Evolutionary conservation across 192 early-diverging fungal genomes (phyloP), one percentile per base, ranked within the genome.

Genomic region (Oehlia diaphana): DNA sequence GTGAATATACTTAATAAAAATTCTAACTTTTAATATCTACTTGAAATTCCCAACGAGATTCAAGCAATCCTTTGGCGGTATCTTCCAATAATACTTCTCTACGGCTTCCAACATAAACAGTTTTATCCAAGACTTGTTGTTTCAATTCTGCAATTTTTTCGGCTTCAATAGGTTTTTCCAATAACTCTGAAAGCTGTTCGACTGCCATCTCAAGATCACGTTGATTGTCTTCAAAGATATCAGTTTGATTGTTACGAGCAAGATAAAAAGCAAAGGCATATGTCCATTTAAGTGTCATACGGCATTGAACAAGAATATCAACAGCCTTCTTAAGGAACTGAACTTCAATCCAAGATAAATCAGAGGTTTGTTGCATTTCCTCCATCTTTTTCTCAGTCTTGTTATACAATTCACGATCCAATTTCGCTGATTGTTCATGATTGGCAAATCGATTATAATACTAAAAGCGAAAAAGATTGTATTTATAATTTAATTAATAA

Each of bases 381-480:
- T 96, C 95, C 96, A 99, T 99, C 84, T 96, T 96, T 75, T 90
- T 90, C 70, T 96, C 95, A 23, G 96, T 96, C 85, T 94, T 94
- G 64, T 90, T 88, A 73, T 93, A 92, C 44, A 96, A 82, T 49
- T 96, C 92, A 62, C 91, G 88, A 82, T 94, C 93, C 63, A 97
- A 85, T 68, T 94, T 95, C 26, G 94, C 94, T 14, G 94, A 95
- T 86, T 96, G 97, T 81, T 97, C 95, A 86, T 99, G 97, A 87
- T 99, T 99, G 58, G 96, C 95, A 85, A 92, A 99, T 35, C 97
- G 93, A 81, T 96, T 97, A 82, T 96, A 98, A 85, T 99, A 98
- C 93, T 96, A 83, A 39, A 66, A 37, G 12, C 44, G 14, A 63
- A 39, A 26, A 21, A 79, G 70, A 73, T 49, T 4, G 72, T 14